Base-by-base conservation (phyloP, 228 moss, liverwort and hornwort genomes). In the Sphagnum magellanicum region DNA sequence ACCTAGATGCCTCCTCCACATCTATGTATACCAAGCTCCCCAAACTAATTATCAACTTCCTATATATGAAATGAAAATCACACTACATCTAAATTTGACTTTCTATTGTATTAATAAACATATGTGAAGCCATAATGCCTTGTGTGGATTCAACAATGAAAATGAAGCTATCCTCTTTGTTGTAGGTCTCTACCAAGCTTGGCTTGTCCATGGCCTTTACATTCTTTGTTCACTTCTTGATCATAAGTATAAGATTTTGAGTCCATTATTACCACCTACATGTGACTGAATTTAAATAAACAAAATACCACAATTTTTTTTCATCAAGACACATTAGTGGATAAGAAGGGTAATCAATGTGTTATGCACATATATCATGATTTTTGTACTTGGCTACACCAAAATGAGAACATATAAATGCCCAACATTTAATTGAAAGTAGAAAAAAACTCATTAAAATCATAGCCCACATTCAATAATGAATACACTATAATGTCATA, bases 181-280 rank as follows among this genome's bases (percentile, higher is more conserved):
- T 89, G 70, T 87, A 81, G 4, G 93, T 93, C 49, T 98, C 93
- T 53, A 98, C 93, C 63, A 98, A 68, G 49, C 97, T 93, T 61
- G 93, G 83, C 70, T 98, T 98, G n/a, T 93, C 97, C 97, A 98
- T 98, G 15, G 93, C 91, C 65, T 98, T 93, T 67, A 91, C 97
- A 74, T 98, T 98, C 77, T 98, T 32, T 98, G 55, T 91, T 67
- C 63, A 98, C 90, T 74, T 93, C 91, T 76, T 98, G 93, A 62
- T 93, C 97, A 63, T 93, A 98, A 3, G 93, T 82, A 75, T 98
- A 98, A 4, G 93, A 90, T 78, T 98, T 93, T 17, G 97, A 79
- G 70, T 98, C 97, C 66, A 85, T 83, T 59, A 98, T 90, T 12
- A 90, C 82, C 73, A 98, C 97, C 96, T 96, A 84, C 75, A 32